phyloP scores from a whole-genome alignment of 179 eudicot species.

The Beta corolliflora region DNA sequence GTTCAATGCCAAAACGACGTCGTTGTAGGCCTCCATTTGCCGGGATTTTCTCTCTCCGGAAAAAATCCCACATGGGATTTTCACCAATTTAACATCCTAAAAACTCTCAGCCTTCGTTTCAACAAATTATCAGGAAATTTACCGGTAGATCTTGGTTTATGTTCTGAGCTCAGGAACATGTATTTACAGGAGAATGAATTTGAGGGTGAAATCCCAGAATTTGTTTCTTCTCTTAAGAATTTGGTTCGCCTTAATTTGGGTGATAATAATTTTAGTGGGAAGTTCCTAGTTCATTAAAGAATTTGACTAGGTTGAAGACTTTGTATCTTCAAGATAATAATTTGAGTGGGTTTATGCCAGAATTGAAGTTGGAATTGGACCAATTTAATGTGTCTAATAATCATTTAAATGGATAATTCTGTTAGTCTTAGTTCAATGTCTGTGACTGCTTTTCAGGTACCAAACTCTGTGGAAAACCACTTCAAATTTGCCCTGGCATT shows the following conservation, averaged over 20 bases:
- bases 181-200: constrained; percentile 62
- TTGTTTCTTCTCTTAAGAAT: constrained; percentile 33
- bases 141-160: constrained; percentile 48
- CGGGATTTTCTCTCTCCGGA: constrained; percentile 70
- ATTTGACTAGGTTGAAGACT: constrained; percentile 54
- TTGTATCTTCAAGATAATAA: constrained; percentile 57
- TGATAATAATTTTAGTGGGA: constrained; percentile 57
- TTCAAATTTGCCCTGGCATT: constrained; percentile 42
- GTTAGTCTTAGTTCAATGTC: constrained; percentile 39
- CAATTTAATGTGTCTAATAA: constrained; percentile 72
- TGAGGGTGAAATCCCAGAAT: constrained; percentile 57
- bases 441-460: constrained; percentile 49
- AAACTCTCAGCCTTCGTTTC: constrained; percentile 61
- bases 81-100: constrained; percentile 54
- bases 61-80: constrained; percentile 46
- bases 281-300: constrained; percentile 37
- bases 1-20: constrained; percentile 45
- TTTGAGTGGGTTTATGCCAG: constrained; percentile 62
- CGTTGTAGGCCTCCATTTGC: constrained; percentile 62
- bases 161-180: constrained; percentile 49
- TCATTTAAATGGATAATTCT: constrained; percentile 57
- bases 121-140: constrained; percentile 50
- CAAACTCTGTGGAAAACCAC: constrained; percentile 64
- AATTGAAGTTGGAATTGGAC: constrained; percentile 42
- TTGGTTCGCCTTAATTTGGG: constrained; percentile 64